Evolutionary conservation across 225 moss, liverwort and hornwort species (phyloP).

Genomic region (Polytrichum commune): DNA sequence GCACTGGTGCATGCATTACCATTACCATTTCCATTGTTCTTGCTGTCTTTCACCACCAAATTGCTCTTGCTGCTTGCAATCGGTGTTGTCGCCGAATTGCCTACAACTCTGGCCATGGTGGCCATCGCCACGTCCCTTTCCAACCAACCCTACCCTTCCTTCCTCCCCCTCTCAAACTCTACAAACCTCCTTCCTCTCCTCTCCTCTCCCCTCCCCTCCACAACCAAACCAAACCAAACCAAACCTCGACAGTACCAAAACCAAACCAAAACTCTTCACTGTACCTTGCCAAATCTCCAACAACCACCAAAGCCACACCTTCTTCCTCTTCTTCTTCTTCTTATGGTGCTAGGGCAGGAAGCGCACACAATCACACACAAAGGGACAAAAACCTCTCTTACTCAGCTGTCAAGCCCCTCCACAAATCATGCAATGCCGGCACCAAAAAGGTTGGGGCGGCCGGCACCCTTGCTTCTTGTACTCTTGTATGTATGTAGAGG

Average conservation of each 20-base stretch:
- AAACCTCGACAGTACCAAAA: background rate
- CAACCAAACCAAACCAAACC: too few relatives aligned
- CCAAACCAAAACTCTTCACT: background rate
- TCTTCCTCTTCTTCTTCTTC: too few relatives aligned
- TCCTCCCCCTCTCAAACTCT: too few relatives aligned
- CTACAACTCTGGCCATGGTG: constrained; percentile 37
- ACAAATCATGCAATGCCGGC: too few relatives aligned
- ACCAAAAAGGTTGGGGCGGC: too few relatives aligned
- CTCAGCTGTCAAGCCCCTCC: too few relatives aligned
- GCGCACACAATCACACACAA: too few relatives aligned
- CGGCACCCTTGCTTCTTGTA: too few relatives aligned
- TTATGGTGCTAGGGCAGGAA: too few relatives aligned
- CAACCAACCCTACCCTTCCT: background rate
- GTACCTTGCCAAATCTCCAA: constrained; percentile 6
- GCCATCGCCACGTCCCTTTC: constrained; percentile 12
- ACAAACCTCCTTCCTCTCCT: background rate
- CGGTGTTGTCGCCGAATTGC: constrained; percentile 19
- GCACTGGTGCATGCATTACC: constrained; percentile 11
- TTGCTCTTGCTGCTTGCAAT: constrained; percentile 3
- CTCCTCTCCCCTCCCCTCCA: background rate
- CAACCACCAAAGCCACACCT: background rate
- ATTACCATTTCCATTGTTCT: constrained; percentile 1
- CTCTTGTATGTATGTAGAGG: too few relatives aligned
- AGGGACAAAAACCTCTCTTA: too few relatives aligned
- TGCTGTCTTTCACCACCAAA: too few relatives aligned